Base-by-base conservation (phyloP, 2,329 filamentous ascomycete species). In the Neoascochyta sp. region DNA sequence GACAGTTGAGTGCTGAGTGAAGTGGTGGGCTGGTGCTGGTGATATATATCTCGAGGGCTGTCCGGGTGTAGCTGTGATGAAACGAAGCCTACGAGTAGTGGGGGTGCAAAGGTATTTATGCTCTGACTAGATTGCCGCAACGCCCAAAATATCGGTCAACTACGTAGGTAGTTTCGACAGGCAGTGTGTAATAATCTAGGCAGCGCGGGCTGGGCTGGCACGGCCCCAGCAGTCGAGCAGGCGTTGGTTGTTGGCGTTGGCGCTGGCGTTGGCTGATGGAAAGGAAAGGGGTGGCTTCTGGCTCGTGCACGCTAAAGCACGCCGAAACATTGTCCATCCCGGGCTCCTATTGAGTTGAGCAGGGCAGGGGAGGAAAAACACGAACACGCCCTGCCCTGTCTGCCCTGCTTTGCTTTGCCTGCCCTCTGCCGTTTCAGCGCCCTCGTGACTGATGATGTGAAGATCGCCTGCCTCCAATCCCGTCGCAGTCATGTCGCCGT, bases 381-480 rank as follows among this genome's bases (percentile, higher is more conserved):
- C 57, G 57, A 60, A 54, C 49, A 45, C 45, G 38, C 43, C 37
- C 41, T 45, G 41, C 47, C 40, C 47, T 47, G 46, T 42, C 43
- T 47, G n/a, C n/a, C n/a, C n/a, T n/a, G n/a, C n/a, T n/a, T n/a
- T n/a, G n/a, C n/a, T n/a, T n/a, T n/a, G n/a, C n/a, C n/a, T n/a
- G n/a, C n/a, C n/a, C n/a, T n/a, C n/a, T n/a, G 47, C 50, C 52
- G 60, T 63, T 64, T 64, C 60, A 64, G 53, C 52, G 49, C 39
- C 56, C 60, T 62, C 57, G 60, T 63, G 59, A 62, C 58, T 47
- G 52, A 7, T 45, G 37, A 7, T 45, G 37, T 54, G 52, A 58
- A 53, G 47, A 56, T 60, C 44, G 39, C 43, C 43, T 29, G 53
- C 53, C 56, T 58, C 59, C 53, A 58, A 54, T 56, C 47, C 49